Base-by-base conservation (phyloP, 306 rosid genomes). In the Arachis stenosperma region DNA sequence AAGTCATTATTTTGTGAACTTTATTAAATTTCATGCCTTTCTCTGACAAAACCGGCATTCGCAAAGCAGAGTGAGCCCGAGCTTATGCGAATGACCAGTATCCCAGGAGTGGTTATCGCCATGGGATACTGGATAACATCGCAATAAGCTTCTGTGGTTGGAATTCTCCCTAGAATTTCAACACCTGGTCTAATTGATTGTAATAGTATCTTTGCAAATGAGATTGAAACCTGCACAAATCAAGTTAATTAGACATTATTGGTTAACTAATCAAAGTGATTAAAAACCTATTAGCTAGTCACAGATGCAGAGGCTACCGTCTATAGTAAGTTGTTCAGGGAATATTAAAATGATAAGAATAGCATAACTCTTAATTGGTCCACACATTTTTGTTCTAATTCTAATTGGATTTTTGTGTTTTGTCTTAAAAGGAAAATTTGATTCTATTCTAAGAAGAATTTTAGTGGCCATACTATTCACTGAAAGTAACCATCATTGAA, bases 21-120 rank as follows among this genome's bases (percentile, higher is more conserved):
- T 39, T 22, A 7, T 79, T 55, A 33, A 61, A 67, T 29, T 22
- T 37, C 30, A 7, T 79, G 77, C 98, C 96, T 90, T 81, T 90
- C 96, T 85, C 89, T 85, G 7, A 90, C 80, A 62, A 90, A 86
- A 61, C 81, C 89, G 2, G 98, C 92, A 79, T 93, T 93, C 6
- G 96, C 96, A 66, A 93, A 93, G 80, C 98, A 93, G 61, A 93
- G 89, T 48, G 91, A 84, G 61, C 85, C 85, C 60, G 97, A 87
- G 82, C 85, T 86, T 46, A 86, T 82, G 51, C 98, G 88, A 68
- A 93, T 74, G 2, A 82, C 81, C 72, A 83, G 65, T 68, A 90
- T 75, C 66, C 92, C 92, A 17, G 88, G 89, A 70, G 84, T 76
- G 72, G 76, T 86, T 33, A 74, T 75, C 75, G 96, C 96, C 93